Conservation (phyloP, 78 protist genomes). For the Capsaspora owczarzaki region DNA sequence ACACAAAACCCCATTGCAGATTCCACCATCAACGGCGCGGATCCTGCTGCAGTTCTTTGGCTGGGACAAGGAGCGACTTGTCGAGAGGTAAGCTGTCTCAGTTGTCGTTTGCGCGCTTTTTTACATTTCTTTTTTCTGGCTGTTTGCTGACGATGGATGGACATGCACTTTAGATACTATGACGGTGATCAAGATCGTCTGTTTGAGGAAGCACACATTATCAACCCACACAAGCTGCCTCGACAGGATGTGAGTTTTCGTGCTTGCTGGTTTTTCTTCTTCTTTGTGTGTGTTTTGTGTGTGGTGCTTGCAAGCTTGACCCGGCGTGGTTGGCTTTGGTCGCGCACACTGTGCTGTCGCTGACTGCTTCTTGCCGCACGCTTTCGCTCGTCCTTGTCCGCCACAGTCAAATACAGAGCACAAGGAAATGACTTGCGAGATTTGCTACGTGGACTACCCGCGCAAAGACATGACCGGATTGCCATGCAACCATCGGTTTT, state of each 20-base stretch:
- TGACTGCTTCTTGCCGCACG: too few relatives aligned
- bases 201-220: conserved; percentile 10
- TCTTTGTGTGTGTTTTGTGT: neutral
- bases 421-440: conserved; percentile 6
- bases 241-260: neutral
- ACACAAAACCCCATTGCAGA: too few relatives aligned
- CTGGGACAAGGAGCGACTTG: conserved; percentile 12
- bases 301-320: too few relatives aligned
- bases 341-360: too few relatives aligned
- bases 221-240: conserved; percentile 5
- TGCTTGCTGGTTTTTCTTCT: neutral
- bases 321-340: too few relatives aligned
- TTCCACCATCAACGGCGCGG: conserved; percentile 20
- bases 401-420: too few relatives aligned
- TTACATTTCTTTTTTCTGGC: too few relatives aligned
- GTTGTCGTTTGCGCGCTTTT: neutral
- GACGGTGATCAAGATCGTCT: conserved; percentile 4
- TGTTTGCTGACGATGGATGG: neutral
- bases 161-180: neutral
- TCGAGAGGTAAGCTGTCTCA: neutral
- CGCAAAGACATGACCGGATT: neutral
- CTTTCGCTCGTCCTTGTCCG: neutral
- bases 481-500: conserved; percentile 31
- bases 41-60: conserved; percentile 4
- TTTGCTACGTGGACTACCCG: conserved; percentile 35